phyloP scores from a whole-genome alignment of 1,139 yeast genomes.

The Pichia sp. region DNA sequence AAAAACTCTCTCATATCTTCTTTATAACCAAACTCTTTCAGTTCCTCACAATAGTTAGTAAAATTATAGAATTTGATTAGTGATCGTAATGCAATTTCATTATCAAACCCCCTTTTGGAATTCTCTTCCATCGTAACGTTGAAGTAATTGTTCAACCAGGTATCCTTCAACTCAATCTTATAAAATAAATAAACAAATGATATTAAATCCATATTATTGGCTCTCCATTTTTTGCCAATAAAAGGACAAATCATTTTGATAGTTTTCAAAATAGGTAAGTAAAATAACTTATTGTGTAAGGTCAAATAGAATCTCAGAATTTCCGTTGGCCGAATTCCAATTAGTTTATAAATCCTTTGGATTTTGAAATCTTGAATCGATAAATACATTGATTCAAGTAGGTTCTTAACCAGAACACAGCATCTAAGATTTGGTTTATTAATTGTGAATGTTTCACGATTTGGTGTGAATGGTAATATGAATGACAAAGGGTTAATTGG shows the following conservation, averaged over 20 bases:
- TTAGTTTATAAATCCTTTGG: conserved; percentile 45
- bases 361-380: conserved; percentile 37
- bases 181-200: conserved; percentile 79
- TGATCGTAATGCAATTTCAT: conserved; percentile 79
- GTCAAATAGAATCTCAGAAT: conserved; percentile 33
- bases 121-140: conserved; percentile 45
- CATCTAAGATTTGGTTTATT: conserved; percentile 33
- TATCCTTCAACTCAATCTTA: conserved; percentile 64
- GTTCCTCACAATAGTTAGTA: conserved; percentile 42
- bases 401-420: conserved; percentile 37
- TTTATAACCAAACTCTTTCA: conserved; percentile 28
- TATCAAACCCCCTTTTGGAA: conserved; percentile 71
- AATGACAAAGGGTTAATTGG: conserved; percentile 11
- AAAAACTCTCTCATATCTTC: conserved; percentile 8
- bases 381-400: conserved; percentile 38
- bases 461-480: conserved; percentile 23
- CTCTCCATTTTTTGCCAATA: conserved; percentile 92
- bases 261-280: conserved; percentile 62
- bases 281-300: conserved; percentile 54
- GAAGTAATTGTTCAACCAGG: conserved; percentile 71
- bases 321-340: conserved; percentile 50
- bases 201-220: conserved; percentile 86
- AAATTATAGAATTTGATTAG: conserved; percentile 72
- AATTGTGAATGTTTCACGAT: conserved; percentile 19
- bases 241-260: conserved; percentile 80